Evolutionary conservation across 1,284 basidiomycete genomes (phyloP), one percentile per base, ranked within the genome.

Genomic region (Tilletia setariae): DNA sequence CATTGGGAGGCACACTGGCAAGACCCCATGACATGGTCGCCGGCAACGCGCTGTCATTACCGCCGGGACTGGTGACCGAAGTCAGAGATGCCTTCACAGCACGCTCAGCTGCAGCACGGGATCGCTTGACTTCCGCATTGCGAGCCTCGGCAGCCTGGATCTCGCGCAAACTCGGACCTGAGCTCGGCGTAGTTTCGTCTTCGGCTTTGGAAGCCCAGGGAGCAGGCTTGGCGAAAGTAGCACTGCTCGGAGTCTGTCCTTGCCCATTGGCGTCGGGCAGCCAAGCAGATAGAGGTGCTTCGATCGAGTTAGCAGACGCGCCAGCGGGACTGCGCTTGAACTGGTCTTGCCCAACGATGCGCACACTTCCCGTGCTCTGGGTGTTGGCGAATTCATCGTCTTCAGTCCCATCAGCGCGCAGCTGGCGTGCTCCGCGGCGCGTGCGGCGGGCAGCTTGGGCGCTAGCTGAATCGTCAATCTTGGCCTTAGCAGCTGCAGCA

Each of bases 141-240:
- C 89, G 92, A 16, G 88, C 89, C 84, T 98, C 96, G 1, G 90
- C 90, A 76, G 96, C 93, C 83, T 98, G 96, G 68, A 99, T 98
- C 76, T 98, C 93, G 67, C 94, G 89, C 64, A 98, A 85, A 73
- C 91, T 91, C 32, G 79, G 78, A 21, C 76, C 74, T 19, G 72
- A 68, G 67, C 56, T 19, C 49, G 7, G 21, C 40, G 32, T 6
- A 2, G 6, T 32, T 13, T 69, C 61, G 2, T 70, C 42, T 8
- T 76, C 74, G 7, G 73, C 71, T 47, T 74, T 69, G 53, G 79
- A 76, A 1, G 77, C 80, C 81, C 81, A 81, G 0, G 82, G 81
- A 8, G 82, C 76, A 1, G 76, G 63, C 59, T 75, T 74, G 63
- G 78, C 70, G 46, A 73, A 67, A 44, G 68, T 70, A 16, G 72